Base-by-base conservation (phyloP, 1,284 basidiomycete species). In the Paramarasmius palmivorus region DNA sequence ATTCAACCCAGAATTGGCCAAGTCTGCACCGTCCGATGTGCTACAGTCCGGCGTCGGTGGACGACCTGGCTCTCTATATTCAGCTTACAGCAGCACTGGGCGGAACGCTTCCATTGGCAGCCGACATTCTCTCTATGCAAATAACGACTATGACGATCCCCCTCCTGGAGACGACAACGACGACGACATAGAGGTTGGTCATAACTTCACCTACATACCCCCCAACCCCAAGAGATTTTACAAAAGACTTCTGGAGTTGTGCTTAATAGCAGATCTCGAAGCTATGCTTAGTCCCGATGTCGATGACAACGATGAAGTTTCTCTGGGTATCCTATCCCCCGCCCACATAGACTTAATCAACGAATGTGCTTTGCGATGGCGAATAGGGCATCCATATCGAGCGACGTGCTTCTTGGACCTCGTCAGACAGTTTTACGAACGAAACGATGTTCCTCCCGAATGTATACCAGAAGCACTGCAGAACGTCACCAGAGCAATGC, bases 221-320 rank as follows among this genome's bases (percentile, higher is more conserved):
- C 86, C 92, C 2, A 93, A 93, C 65, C 91, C 95, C 2, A 85
- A 84, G 63, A 86, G 84, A 57, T 91, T 84, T 65, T 99, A 97
- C 75, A 86, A 85, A 59, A 82, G 90, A 7, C 79, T 98, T 3
- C 79, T 98, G 23, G 89, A 92, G 63, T 76, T 84, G 50, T 96
- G 95, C 65, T 82, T 99, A 42, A 79, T 90, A 34, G 79, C 82
- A 40, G 97, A 99, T 68, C 76, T 99, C 48, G 92, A 95, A 65
- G 83, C 88, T 35, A 95, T 99, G 87, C 79, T 90, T 55, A 87
- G 85, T 56, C 86, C 86, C 9, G 87, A 90, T 42, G 86, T 98
- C 34, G 90, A 94, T 32, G 96, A 98, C 61, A 92, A 95, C 62
- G 93, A 98, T 61, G 95, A 99, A 72, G 96, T 99, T 3, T 93